Evolutionary conservation across 176 grass and related monocot species (phyloP), one percentile per base, ranked within the genome.

Genomic region (Otatea glauca): DNA sequence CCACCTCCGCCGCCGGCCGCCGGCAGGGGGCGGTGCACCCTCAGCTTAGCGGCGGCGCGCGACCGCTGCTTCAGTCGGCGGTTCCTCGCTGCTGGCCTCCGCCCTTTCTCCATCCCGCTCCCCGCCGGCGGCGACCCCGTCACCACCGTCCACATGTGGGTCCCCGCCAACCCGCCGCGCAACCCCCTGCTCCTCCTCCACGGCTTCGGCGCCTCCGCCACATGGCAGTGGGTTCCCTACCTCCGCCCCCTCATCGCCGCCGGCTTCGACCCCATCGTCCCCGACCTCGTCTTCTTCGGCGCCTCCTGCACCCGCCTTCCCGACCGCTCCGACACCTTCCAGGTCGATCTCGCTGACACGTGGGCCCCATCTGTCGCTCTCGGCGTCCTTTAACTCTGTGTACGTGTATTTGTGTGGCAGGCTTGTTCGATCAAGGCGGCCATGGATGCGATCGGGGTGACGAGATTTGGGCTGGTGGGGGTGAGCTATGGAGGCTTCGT

Each of bases 281-380:
- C 93, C 45, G 96, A 99, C 89, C 90, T 99, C 81, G 66, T 99
- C 89, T 99, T 99, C 86, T 99, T 99, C 65, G 96, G 93, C 18
- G 86, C 53, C 13, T 99, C 96, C 42, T 27, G 29, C 72, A 85
- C 91, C 6, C 73, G 89, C 43, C 82, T 86, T 7, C 70, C 91
- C 43, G 93, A 98, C 71, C 89, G 96, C 55, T 89, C 89, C 62
- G 96, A 99, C 18, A 75, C 84, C 32, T 90, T 87, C 84, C 96
- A 99, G 79, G 79, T 70, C 21, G 1, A 21, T 43, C 65, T 69
- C 48, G 14, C 35, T 37, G 35, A 37, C 35, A 37, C 35, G 35
- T 37, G 35, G 35, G 35, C 35, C 35, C 35, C 35, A 37, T 37
- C 35, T 37, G 35, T 37, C 35, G 35, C 35, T 4, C 2, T 37